phyloP scores from a whole-genome alignment of 31 red algal genomes.

The Porphyra umbilicalis region DNA sequence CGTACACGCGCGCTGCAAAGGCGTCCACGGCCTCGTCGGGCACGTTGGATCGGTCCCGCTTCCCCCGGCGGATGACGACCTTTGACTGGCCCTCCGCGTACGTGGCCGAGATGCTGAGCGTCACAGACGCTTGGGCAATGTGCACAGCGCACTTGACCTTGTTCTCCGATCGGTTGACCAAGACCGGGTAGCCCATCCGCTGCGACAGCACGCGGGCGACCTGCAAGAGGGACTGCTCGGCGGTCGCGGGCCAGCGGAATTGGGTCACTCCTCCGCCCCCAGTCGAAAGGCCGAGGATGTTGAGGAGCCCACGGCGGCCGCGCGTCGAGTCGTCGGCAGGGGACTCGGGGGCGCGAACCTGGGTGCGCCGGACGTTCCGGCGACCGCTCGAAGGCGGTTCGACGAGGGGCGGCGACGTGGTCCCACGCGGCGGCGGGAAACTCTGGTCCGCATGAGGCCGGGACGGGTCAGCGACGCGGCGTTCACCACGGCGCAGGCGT shows the following conservation, averaged over 20 bases:
- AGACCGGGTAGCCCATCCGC: not conserved
- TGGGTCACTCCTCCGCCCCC: not conserved
- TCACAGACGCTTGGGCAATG: not conserved
- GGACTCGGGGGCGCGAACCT: not conserved
- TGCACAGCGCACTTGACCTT: slow-evolving; percentile 1
- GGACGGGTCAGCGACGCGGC: not conserved
- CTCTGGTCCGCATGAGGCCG: not conserved
- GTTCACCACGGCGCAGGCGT: not conserved
- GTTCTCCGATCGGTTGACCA: not conserved
- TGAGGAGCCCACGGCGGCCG: not conserved
- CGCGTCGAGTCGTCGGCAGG: not conserved
- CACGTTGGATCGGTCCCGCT: not conserved
- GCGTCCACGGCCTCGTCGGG: not conserved
- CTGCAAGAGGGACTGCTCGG: not conserved
- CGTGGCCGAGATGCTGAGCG: not conserved
- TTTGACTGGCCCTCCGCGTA: not conserved
- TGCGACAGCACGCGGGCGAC: not conserved
- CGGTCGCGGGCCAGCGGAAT: not conserved
- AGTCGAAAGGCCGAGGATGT: not conserved
- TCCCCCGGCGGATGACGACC: not conserved
- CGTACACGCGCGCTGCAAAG: not conserved
- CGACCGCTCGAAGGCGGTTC: not conserved
- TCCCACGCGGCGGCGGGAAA: not conserved
- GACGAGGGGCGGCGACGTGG: not conserved
- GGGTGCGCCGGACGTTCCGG: not conserved